phyloP scores from a whole-genome alignment of 176 grass and related monocot species.

The Oryza nivara region DNA sequence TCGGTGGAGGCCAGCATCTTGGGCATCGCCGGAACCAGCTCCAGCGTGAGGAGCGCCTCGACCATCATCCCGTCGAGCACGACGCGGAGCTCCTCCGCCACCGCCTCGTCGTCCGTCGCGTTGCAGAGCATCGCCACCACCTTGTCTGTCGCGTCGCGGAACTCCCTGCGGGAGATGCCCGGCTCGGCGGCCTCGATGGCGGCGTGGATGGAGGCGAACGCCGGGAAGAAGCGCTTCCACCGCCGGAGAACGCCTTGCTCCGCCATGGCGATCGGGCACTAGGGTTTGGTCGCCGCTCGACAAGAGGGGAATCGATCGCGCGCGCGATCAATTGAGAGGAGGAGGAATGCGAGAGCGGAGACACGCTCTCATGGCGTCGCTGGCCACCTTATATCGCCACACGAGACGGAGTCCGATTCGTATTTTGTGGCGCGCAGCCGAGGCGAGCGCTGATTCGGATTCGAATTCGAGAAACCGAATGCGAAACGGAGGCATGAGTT shows the following conservation, averaged over 20 bases:
- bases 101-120: not conserved
- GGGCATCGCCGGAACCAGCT: not conserved
- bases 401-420: too few species aligned
- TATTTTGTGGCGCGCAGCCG: too few species aligned
- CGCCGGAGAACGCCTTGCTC: not conserved
- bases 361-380: too few species aligned
- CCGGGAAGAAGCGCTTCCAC: conserved; percentile 20
- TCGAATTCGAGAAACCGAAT: not conserved
- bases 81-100: not conserved
- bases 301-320: too few species aligned
- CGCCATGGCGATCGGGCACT: conserved; percentile 4
- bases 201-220: conserved; percentile 16
- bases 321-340: too few species aligned
- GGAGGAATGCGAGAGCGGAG: too few species aligned
- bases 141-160: not conserved
- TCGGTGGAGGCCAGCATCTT: not conserved
- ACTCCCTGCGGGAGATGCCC: not conserved
- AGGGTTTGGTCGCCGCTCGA: too few species aligned
- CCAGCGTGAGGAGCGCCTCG: conserved; percentile 26
- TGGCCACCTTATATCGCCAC: too few species aligned
- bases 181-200: not conserved
- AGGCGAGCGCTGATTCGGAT: too few species aligned
- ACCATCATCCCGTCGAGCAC: conserved; percentile 29
- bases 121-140: conserved; percentile 1
- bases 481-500: too few species aligned